Evolutionary conservation across 768 basidiomycete species (phyloP).

Genomic region (Rhizopogon salebrosus): DNA sequence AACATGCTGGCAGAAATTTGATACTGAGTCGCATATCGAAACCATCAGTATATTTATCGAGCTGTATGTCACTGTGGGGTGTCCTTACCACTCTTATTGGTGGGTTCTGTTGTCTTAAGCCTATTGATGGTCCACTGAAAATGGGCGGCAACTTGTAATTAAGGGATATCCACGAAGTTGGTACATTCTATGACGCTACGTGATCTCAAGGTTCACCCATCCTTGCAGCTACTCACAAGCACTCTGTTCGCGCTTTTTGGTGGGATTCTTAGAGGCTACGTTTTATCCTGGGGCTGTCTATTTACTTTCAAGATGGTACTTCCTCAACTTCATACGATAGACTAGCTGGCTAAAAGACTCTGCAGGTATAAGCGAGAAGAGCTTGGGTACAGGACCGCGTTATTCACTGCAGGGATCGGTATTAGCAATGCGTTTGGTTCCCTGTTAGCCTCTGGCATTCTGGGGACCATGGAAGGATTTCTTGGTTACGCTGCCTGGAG

Average conservation of each 20-base stretch:
- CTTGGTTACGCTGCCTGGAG: slow-evolving; percentile 70
- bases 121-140: neutral
- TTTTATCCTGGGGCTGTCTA: slow-evolving; percentile 65
- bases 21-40: slow-evolving; percentile 56
- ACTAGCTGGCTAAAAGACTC: neutral
- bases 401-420: slow-evolving; percentile 64
- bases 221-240: slow-evolving; percentile 47
- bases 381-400: slow-evolving; percentile 59
- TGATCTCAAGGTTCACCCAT: neutral
- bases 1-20: slow-evolving; percentile 44
- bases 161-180: slow-evolving; percentile 32
- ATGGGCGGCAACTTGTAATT: neutral
- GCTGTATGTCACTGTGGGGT: slow-evolving; percentile 66
- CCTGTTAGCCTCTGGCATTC: slow-evolving; percentile 67
- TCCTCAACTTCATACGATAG: neutral
- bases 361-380: slow-evolving; percentile 61
- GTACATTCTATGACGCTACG: neutral
- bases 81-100: slow-evolving; percentile 47
- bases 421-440: slow-evolving; percentile 78
- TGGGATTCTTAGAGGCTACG: slow-evolving; percentile 60
- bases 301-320: slow-evolving; percentile 58
- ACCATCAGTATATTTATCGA: slow-evolving; percentile 60
- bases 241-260: slow-evolving; percentile 61
- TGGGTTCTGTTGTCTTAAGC: slow-evolving; percentile 9
- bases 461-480: slow-evolving; percentile 59